Evolutionary conservation across 2,329 filamentous ascomycete genomes (phyloP).

Genomic region (Alternaria incomplexa): DNA sequence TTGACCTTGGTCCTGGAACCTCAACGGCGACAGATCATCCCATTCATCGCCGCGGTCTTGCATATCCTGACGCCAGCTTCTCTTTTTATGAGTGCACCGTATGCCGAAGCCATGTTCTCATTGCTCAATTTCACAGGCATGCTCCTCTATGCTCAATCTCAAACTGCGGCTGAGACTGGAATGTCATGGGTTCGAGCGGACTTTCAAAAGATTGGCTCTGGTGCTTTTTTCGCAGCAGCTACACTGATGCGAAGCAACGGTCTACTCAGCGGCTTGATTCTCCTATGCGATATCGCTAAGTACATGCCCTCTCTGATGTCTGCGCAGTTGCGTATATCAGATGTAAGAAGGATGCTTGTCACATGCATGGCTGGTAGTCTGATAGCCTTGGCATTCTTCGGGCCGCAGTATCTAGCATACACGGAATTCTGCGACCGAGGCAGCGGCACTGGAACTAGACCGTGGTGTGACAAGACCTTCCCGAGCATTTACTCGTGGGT

Average conservation of each 20-base stretch:
- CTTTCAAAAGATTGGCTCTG: slow-evolving; percentile 65
- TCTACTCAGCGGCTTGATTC: slow-evolving; percentile 78
- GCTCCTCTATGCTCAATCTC: slow-evolving; percentile 67
- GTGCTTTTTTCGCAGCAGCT: slow-evolving; percentile 72
- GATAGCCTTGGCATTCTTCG: slow-evolving; percentile 69
- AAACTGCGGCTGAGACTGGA: slow-evolving; percentile 16
- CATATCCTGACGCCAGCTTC: slow-evolving; percentile 89
- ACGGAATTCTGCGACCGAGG: slow-evolving; percentile 60
- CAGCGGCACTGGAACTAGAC: slow-evolving; percentile 46
- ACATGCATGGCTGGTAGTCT: slow-evolving; percentile 70
- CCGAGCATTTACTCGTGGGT: slow-evolving; percentile 94
- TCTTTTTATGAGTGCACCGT: slow-evolving; percentile 86
- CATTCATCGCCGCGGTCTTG: slow-evolving; percentile 73
- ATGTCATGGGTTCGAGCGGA: slow-evolving; percentile 41
- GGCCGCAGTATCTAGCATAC: slow-evolving; percentile 80
- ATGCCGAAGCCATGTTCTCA: slow-evolving; percentile 80
- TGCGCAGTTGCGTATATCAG: slow-evolving; percentile 43
- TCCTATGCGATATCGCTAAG: slow-evolving; percentile 59
- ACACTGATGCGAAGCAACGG: slow-evolving; percentile 84
- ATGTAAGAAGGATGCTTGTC: slow-evolving; percentile 61
- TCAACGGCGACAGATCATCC: slow-evolving; percentile 51
- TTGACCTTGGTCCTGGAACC: slow-evolving; percentile 58
- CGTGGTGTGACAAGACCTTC: slow-evolving; percentile 76
- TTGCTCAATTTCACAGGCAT: slow-evolving; percentile 77
- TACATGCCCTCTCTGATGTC: slow-evolving; percentile 50